These are phyloP conservation scores for Boletellus ananiceps DNA, from an alignment of 768 basidiomycete genomes.

Conservation along the genomic window DNA sequence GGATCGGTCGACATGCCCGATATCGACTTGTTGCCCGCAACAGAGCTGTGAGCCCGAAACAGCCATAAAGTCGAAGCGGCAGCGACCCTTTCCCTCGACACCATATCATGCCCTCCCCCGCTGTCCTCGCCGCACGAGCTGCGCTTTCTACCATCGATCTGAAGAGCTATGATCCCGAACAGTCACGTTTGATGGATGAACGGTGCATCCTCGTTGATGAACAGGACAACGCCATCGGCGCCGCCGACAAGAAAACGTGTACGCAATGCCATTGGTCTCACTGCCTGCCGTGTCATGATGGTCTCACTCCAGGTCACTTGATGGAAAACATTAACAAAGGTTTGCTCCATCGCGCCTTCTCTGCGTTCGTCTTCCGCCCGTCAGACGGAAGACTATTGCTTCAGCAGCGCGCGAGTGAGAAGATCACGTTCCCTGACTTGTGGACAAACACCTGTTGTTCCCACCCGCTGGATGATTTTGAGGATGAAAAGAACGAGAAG, in stretches of 20 bases:
- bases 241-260: slow-evolving; percentile 97
- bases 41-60: background rate
- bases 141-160: slow-evolving; percentile 74
- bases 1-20: background rate
- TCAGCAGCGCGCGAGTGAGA: slow-evolving; percentile 94
- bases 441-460: slow-evolving; percentile 99
- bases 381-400: slow-evolving; percentile 89
- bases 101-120: slow-evolving; percentile 52
- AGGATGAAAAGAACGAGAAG: slow-evolving; percentile 70
- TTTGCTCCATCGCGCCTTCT: slow-evolving; percentile 95
- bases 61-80: slow-evolving; percentile 5
- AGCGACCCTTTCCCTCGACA: background rate
- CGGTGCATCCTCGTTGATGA: slow-evolving; percentile 89
- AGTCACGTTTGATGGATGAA: slow-evolving; percentile 95
- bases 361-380: slow-evolving; percentile 93
- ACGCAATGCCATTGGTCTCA: slow-evolving; percentile 26
- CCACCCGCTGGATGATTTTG: slow-evolving; percentile 91
- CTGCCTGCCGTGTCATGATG: background rate
- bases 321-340: slow-evolving; percentile 97
- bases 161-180: slow-evolving; percentile 83
- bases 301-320: slow-evolving; percentile 60
- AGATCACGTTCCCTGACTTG: slow-evolving; percentile 99
- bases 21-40: background rate
- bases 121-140: slow-evolving; percentile 56
- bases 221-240: slow-evolving; percentile 78